A percentile compares a stretch with the other conserved stretches of the same genome.
These are phyloP conservation scores for Spizellomyces punctatus DNA, from an alignment of 192 early-diverging fungal species.

Conservation along the genomic window DNA sequence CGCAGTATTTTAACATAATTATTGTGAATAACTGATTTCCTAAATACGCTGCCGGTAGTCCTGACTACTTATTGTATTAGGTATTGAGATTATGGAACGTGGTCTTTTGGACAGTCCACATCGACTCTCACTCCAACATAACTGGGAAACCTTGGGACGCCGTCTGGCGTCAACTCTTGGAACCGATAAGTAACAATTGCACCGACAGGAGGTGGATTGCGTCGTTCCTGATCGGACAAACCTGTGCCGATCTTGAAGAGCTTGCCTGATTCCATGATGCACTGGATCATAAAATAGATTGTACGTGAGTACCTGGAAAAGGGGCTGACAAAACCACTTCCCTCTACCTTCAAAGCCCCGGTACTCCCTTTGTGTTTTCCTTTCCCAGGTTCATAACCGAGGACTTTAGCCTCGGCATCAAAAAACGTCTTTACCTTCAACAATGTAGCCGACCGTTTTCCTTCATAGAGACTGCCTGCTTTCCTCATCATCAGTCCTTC, in stretches of 20 bases:
- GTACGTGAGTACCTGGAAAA: not conserved
- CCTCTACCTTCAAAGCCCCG: constrained; percentile 54
- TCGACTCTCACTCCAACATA: constrained; percentile 49
- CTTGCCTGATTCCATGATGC: constrained; percentile 55
- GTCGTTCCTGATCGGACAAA: constrained; percentile 60
- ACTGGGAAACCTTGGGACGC: constrained; percentile 49
- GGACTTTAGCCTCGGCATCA: constrained; percentile 71
- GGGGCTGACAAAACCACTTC: not conserved
- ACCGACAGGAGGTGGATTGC: constrained; percentile 48
- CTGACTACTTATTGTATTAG: too few species aligned
- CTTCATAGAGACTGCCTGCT: constrained; percentile 42
- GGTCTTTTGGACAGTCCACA: not conserved
- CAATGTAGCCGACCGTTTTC: constrained; percentile 55
- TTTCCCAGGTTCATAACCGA: constrained; percentile 55
- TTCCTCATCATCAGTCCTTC: constrained; percentile 72
- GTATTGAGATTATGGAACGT: too few species aligned
- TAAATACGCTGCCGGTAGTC: too few species aligned
- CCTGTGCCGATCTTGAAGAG: constrained; percentile 70
- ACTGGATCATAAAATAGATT: constrained; percentile 40
- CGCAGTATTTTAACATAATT: too few species aligned
- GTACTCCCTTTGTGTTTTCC: constrained; percentile 58
- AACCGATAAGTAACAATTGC: constrained; percentile 52
- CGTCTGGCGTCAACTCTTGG: constrained; percentile 50
- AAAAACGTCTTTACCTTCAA: constrained; percentile 75
- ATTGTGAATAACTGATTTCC: too few species aligned